A percentile compares a stretch with the other conserved stretches of the same genome.
These are phyloP conservation scores for Crithidia acanthocephali DNA, from an alignment of 208 protist genomes.

Conservation along the genomic window DNA sequence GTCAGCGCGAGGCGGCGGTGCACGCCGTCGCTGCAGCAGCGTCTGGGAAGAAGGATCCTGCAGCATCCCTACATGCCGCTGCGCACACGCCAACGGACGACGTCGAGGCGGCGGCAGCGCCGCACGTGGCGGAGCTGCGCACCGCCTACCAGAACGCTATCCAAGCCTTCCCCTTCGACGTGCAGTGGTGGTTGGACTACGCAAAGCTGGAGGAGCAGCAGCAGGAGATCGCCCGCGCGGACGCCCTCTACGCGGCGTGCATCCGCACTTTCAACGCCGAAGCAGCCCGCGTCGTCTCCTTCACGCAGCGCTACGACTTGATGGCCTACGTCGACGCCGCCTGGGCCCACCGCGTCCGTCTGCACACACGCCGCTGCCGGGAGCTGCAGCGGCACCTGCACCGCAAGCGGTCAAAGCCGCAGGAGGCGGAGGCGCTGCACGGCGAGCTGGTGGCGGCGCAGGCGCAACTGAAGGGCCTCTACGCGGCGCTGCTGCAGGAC, in stretches of 20 bases:
- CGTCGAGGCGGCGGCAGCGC: constrained; percentile 21
- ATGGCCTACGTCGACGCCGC: constrained; percentile 65
- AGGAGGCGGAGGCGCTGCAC: constrained; percentile 21
- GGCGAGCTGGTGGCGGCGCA: constrained; percentile 27
- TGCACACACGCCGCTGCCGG: constrained; percentile 43
- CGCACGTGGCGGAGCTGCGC: constrained; percentile 37
- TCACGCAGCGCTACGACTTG: constrained; percentile 76
- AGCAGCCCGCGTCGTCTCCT: constrained; percentile 43
- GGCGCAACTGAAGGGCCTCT: constrained; percentile 42
- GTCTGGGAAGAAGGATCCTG: neutral
- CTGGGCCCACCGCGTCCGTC: constrained; percentile 71
- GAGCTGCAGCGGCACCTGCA: constrained; percentile 17
- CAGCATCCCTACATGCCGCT: too few species aligned
- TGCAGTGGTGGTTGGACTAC: constrained; percentile 69
- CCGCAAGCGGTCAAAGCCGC: constrained; percentile 9
- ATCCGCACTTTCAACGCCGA: constrained; percentile 55
- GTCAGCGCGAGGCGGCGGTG: constrained; percentile 20
- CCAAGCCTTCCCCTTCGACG: constrained; percentile 61
- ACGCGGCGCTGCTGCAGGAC: constrained; percentile 56
- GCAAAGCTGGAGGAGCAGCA: constrained; percentile 80
- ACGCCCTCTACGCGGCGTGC: constrained; percentile 63
- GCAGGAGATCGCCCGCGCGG: constrained; percentile 51
- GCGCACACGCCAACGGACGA: neutral
- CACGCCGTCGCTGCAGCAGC: neutral
- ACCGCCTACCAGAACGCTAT: constrained; percentile 64